phyloP scores from a whole-genome alignment of 1,139 yeast genomes.

The Pichia sp. region DNA sequence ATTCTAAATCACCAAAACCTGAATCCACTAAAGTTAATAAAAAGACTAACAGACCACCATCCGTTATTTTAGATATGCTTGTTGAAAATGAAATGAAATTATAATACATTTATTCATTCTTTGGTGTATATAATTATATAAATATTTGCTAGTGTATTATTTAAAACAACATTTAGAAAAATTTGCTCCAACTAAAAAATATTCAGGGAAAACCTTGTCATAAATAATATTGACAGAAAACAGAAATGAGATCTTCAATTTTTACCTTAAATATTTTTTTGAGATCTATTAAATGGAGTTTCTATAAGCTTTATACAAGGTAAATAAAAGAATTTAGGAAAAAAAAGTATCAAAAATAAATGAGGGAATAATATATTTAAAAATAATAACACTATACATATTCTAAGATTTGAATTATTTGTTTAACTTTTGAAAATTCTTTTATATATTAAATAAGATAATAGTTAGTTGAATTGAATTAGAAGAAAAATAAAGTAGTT shows the following conservation, averaged over 20 bases:
- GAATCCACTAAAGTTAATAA: not conserved
- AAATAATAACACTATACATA: not conserved
- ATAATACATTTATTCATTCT: not conserved
- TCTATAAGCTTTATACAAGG: not conserved
- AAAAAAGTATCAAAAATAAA: too few species aligned
- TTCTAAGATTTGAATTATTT: not conserved
- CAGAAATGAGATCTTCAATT: not conserved
- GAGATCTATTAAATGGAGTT: too few species aligned
- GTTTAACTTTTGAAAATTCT: not conserved
- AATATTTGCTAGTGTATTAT: not conserved
- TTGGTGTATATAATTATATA: not conserved
- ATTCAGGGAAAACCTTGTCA: too few species aligned
- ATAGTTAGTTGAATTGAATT: constrained; percentile 1
- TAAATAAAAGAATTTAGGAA: not conserved
- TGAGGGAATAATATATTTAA: not conserved
- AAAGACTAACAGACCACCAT: constrained; percentile 27
- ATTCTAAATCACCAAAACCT: not conserved
- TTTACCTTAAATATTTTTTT: too few species aligned
- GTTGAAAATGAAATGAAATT: constrained; percentile 11
- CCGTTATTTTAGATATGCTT: constrained; percentile 27
- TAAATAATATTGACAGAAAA: not conserved
- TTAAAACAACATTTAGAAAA: too few species aligned
- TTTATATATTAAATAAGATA: not conserved
- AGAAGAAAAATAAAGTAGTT: constrained; percentile 34
- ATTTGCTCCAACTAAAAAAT: too few species aligned